Evolutionary conservation across 352 stramenopile species (phyloP).

Genomic region (Pythium coloratum): DNA sequence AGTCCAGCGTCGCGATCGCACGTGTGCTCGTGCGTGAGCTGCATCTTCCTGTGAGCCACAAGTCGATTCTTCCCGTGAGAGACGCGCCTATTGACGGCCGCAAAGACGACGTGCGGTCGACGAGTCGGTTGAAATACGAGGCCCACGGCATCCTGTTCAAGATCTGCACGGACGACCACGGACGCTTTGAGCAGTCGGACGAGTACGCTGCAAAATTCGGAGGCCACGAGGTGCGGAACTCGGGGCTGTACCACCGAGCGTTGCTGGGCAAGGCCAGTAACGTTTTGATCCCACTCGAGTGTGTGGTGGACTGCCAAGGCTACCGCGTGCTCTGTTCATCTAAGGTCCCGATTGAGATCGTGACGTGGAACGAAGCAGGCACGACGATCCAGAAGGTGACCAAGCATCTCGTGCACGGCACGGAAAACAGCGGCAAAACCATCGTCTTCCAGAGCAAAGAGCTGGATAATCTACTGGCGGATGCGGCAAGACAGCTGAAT

Average conservation of each 20-base stretch:
- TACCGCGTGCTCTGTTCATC: conserved; percentile 85
- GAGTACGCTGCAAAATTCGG: conserved; percentile 86
- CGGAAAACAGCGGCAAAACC: conserved; percentile 77
- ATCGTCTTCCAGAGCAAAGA: conserved; percentile 81
- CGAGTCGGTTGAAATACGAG: conserved; percentile 73
- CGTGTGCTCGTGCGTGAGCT: conserved; percentile 82
- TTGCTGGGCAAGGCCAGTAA: conserved; percentile 32
- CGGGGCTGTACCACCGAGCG: conserved; percentile 67
- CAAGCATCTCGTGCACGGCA: conserved; percentile 87
- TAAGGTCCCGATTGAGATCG: conserved; percentile 80
- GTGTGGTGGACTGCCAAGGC: conserved; percentile 86
- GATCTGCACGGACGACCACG: conserved; percentile 89
- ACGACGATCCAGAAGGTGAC: conserved; percentile 53
- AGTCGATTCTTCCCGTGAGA: conserved; percentile 69
- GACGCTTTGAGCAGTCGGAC: conserved; percentile 88
- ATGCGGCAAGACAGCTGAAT: conserved; percentile 71
- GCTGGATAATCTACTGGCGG: conserved; percentile 66
- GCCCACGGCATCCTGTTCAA: conserved; percentile 90
- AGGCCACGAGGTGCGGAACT: conserved; percentile 81
- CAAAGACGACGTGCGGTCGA: conserved; percentile 57
- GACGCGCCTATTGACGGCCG: conserved; percentile 68
- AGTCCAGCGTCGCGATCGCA: conserved; percentile 65
- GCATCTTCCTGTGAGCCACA: conserved; percentile 66
- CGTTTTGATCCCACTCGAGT: conserved; percentile 77
- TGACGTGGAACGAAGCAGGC: conserved; percentile 64